phyloP scores from a whole-genome alignment of 2,329 filamentous ascomycete genomes.

The Diaporthe citriasiana region DNA sequence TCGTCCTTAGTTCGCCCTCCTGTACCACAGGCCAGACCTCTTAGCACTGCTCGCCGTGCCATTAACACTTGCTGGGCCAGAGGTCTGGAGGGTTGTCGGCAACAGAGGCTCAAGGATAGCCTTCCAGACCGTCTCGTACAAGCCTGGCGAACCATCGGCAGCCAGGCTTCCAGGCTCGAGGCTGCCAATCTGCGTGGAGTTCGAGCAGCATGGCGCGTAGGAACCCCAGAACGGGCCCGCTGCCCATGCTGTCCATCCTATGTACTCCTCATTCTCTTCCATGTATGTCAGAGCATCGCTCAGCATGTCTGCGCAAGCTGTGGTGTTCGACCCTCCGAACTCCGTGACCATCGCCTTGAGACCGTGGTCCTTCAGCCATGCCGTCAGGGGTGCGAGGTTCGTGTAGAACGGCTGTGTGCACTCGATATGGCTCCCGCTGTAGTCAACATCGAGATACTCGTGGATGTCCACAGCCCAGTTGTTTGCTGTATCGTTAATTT shows the following conservation, averaged over 20 bases:
- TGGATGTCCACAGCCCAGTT: constrained; percentile 67
- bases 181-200: constrained; percentile 57
- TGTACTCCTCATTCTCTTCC: constrained; percentile 60
- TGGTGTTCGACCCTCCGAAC: constrained; percentile 62
- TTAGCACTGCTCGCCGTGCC: constrained; percentile 23
- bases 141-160: constrained; percentile 56
- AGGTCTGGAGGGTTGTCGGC: constrained; percentile 57
- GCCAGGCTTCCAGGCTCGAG: constrained; percentile 62
- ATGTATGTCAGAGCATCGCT: constrained; percentile 61
- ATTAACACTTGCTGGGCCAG: constrained; percentile 50
- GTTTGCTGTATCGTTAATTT: constrained; percentile 60
- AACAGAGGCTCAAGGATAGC: constrained; percentile 60
- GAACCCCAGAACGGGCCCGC: constrained; percentile 64
- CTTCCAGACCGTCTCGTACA: constrained; percentile 63
- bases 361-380: constrained; percentile 60
- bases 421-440: constrained; percentile 58
- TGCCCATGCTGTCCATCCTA: constrained; percentile 66
- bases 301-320: constrained; percentile 57
- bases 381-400: constrained; percentile 58
- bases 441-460: constrained; percentile 65
- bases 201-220: constrained; percentile 55
- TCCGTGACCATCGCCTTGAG: constrained; percentile 65
- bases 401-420: constrained; percentile 56
- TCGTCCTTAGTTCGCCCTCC: neutral
- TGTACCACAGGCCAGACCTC: neutral